These are phyloP conservation scores for Solanum aculeatissimum DNA, from an alignment of 305 asterid species.

Conservation along the genomic window DNA sequence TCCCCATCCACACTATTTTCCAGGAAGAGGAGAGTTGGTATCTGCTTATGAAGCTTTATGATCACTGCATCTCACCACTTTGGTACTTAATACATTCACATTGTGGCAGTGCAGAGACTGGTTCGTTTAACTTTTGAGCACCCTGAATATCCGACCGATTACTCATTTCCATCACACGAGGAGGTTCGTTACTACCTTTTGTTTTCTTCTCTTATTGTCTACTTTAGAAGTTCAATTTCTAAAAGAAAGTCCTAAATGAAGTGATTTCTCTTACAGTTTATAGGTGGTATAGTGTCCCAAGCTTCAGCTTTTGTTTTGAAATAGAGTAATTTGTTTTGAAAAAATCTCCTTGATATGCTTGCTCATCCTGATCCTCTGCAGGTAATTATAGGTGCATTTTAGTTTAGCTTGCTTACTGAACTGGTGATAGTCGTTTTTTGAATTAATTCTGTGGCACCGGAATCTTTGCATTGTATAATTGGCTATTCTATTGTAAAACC, in stretches of 20 bases:
- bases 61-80: background rate
- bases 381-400: background rate
- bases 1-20: background rate
- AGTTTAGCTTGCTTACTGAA: background rate
- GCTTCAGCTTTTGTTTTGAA: background rate
- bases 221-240: background rate
- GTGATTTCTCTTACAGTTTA: background rate
- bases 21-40: background rate
- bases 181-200: conserved; percentile 34
- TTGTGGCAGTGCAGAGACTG: conserved; percentile 57
- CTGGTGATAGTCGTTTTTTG: background rate
- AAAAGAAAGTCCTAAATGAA: background rate
- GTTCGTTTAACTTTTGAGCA: conserved; percentile 67
- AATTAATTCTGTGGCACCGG: background rate
- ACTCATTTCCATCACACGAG: conserved; percentile 75
- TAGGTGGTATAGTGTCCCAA: background rate
- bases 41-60: background rate
- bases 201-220: background rate
- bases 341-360: background rate
- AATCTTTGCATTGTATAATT: background rate
- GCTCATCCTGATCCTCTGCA: background rate
- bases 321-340: background rate
- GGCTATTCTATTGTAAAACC: background rate
- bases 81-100: conserved; percentile 6
- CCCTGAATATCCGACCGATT: conserved; percentile 64